Percentiles rank a stretch among this genome's conserved stretches.
Evolutionary conservation across 257 asterid genomes (phyloP).

Genomic region (Solanum acaule): DNA sequence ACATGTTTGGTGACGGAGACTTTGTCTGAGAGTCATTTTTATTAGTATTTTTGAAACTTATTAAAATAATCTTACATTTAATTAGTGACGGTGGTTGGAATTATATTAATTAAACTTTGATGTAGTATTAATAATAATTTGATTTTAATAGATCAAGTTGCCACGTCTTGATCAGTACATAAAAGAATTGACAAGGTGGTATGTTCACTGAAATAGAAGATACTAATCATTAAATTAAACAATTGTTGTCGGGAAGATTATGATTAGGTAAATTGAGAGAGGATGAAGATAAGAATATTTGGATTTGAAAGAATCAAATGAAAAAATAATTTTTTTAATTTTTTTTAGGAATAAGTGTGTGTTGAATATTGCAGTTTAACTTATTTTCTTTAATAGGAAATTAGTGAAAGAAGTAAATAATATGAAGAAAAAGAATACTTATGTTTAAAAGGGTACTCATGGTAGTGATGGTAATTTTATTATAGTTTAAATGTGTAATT

Average conservation of each 20-base stretch:
- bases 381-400: background rate
- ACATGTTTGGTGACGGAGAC: background rate
- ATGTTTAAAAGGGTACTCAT: background rate
- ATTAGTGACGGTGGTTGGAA: background rate
- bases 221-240: background rate
- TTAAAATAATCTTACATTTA: background rate
- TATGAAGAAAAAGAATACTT: background rate
- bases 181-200: background rate
- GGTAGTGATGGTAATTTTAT: background rate
- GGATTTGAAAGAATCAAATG: background rate
- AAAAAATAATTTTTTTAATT: no score
- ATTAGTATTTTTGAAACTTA: background rate
- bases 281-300: background rate
- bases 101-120: background rate
- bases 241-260: background rate
- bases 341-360: background rate
- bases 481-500: background rate
- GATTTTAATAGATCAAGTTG: background rate
- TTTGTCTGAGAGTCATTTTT: background rate
- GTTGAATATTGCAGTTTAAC: background rate
- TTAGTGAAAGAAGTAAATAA: background rate
- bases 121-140: background rate
- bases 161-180: constrained; percentile 5
- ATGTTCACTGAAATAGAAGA: background rate
- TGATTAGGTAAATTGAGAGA: background rate